Percentiles rank a stretch among this genome's conserved stretches.
These are phyloP conservation scores for Salvia miltiorrhiza DNA, from an alignment of 257 asterid genomes.

Conservation along the genomic window DNA sequence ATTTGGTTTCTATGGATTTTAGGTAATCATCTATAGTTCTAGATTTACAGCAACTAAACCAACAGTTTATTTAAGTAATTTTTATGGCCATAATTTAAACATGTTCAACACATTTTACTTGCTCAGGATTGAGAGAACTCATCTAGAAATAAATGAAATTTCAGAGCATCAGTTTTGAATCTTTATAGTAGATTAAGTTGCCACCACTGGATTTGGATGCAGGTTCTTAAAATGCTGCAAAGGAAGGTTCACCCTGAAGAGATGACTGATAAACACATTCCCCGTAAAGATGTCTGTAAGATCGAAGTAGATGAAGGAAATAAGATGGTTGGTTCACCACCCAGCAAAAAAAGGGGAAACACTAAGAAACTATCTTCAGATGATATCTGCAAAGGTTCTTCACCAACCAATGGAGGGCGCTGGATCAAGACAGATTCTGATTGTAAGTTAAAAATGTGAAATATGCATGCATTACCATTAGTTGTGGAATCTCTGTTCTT, in stretches of 20 bases:
- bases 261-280: constrained; percentile 28
- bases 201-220: constrained; percentile 26
- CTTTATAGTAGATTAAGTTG: constrained; percentile 10
- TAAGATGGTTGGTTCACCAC: constrained; percentile 23
- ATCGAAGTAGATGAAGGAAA: constrained; percentile 22
- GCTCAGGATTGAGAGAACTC: constrained; percentile 3
- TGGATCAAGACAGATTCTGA: constrained; percentile 63
- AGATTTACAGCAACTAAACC: constrained; percentile 9
- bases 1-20: background rate
- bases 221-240: constrained; percentile 43
- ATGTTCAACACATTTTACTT: background rate
- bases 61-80: background rate
- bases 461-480: constrained; percentile 3
- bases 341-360: constrained; percentile 22
- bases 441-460: constrained; percentile 43
- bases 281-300: constrained; percentile 20
- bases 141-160: constrained; percentile 15
- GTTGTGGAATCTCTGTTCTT: constrained; percentile 13
- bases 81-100: background rate
- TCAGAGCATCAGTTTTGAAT: constrained; percentile 8
- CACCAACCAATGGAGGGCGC: constrained; percentile 37
- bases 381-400: constrained; percentile 29
- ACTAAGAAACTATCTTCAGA: constrained; percentile 27
- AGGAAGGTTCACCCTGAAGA: constrained; percentile 48
- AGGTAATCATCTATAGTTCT: background rate